Conservation (phyloP, 345 rosid species). For the Lagerstroemia speciosa region DNA sequence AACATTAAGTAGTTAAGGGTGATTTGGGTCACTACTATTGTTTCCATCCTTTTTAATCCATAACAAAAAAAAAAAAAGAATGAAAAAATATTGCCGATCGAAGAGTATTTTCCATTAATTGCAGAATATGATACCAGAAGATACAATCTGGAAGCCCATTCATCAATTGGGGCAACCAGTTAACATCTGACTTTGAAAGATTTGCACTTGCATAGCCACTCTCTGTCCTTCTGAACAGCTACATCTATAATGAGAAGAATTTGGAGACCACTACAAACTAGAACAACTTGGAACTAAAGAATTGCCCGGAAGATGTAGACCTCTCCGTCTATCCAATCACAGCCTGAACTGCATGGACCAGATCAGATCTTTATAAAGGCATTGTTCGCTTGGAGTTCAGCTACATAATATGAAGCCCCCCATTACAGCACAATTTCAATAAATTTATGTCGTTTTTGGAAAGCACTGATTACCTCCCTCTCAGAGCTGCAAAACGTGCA, state of each 20-base stretch:
- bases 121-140: background rate
- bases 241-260: no score
- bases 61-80: no score
- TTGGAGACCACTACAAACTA: no score
- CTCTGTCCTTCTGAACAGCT: no score
- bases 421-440: background rate
- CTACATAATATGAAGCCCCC: background rate
- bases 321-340: background rate
- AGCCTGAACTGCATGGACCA: background rate
- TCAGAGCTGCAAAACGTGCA: slow-evolving; percentile 73
- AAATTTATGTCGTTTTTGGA: background rate
- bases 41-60: no score
- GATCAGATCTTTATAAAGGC: no score
- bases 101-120: no score
- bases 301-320: background rate
- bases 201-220: no score
- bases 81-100: background rate
- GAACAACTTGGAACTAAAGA: background rate
- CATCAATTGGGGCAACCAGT: background rate
- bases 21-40: no score
- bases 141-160: background rate
- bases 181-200: no score
- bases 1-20: no score
- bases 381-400: background rate
- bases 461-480: slow-evolving; percentile 39